Evolutionary conservation across 805 yeast genomes (phyloP).

Genomic region (Novakomyces olei): DNA sequence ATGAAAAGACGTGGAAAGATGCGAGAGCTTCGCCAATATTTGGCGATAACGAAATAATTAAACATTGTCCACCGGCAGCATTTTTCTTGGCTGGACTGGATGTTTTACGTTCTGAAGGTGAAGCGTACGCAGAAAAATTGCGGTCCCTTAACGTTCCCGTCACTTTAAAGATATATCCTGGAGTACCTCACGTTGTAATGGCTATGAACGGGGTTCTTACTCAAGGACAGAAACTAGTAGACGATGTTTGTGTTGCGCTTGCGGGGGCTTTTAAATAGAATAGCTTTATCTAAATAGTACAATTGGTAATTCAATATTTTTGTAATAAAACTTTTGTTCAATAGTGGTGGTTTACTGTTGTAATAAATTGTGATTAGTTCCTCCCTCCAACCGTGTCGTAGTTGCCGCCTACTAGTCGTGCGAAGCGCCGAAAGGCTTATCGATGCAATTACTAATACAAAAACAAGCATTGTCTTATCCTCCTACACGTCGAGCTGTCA

Average conservation of each 20-base stretch:
- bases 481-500: too few relatives aligned
- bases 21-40: conserved; percentile 23
- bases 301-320: too few relatives aligned
- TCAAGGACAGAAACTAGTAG: conserved; percentile 18
- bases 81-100: conserved; percentile 27
- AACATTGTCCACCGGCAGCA: conserved; percentile 21
- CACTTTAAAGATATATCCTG: conserved; percentile 15
- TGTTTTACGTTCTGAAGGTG: conserved; percentile 24
- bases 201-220: conserved; percentile 23
- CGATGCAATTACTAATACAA: too few relatives aligned
- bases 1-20: conserved; percentile 13
- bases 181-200: conserved; percentile 28
- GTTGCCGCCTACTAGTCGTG: too few relatives aligned
- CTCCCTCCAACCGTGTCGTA: too few relatives aligned
- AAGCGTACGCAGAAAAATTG: conserved; percentile 22
- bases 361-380: too few relatives aligned
- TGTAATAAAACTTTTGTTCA: too few relatives aligned
- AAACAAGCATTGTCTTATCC: too few relatives aligned
- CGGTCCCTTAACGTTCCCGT: conserved; percentile 16
- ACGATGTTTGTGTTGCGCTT: conserved; percentile 16
- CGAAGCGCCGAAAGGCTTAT: too few relatives aligned
- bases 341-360: too few relatives aligned
- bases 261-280: conserved; percentile 14
- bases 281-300: too few relatives aligned
- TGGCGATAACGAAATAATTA: conserved; percentile 20